A percentile compares a stretch with the other conserved stretches of the same genome.
These are phyloP conservation scores for Cystobasidium ongulense DNA, from an alignment of 768 basidiomycete genomes.

Conservation along the genomic window DNA sequence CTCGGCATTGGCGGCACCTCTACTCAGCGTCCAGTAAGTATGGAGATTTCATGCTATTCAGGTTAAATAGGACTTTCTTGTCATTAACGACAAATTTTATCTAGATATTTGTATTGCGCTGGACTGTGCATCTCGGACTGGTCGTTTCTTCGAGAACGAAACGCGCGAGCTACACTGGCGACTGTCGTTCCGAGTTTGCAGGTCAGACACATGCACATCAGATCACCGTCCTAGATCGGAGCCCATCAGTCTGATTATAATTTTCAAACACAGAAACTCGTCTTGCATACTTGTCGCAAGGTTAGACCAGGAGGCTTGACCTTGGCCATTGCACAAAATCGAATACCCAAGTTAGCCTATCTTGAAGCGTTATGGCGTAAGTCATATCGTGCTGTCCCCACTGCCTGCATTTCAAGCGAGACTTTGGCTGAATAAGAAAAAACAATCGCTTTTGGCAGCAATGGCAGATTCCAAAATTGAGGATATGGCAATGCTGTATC, in stretches of 20 bases:
- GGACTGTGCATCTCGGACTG: neutral
- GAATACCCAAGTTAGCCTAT: neutral
- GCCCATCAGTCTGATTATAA: neutral
- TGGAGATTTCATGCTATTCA: too few species aligned
- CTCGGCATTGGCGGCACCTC: neutral
- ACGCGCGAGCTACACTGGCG: neutral
- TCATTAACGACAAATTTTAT: too few species aligned
- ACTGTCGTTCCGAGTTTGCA: slow-evolving; percentile 1
- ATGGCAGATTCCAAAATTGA: slow-evolving; percentile 3
- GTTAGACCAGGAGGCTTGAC: slow-evolving; percentile 9
- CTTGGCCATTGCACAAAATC: neutral
- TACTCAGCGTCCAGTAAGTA: neutral
- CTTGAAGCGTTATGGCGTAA: slow-evolving; percentile 1
- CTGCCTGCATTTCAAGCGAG: neutral
- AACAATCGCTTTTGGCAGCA: neutral
- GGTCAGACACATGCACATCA: neutral
- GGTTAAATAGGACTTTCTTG: too few species aligned
- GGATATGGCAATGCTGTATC: slow-evolving; percentile 1
- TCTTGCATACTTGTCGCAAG: neutral
- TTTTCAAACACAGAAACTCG: neutral
- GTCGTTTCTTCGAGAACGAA: neutral
- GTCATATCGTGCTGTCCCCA: too few species aligned
- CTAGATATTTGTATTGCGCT: neutral
- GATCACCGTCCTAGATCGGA: neutral
- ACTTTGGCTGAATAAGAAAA: neutral